Evolutionary conservation across 192 early-diverging fungal species (phyloP).

Genomic region (Backusella tarrabulga): DNA sequence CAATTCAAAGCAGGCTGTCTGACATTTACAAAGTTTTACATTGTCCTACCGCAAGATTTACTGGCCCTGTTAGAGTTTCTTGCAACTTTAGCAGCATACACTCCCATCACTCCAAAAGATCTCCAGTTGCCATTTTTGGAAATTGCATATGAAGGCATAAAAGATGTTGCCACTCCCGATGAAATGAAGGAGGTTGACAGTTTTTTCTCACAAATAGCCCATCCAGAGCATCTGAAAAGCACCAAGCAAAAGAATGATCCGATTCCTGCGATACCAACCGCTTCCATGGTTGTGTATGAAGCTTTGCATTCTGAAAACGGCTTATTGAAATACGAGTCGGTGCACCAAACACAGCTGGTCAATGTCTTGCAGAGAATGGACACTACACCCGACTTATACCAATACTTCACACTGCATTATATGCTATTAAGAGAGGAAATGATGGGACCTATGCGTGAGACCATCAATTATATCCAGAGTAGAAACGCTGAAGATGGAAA

Average conservation of each 20-base stretch:
- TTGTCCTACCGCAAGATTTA: neutral
- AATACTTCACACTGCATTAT: conserved; percentile 5
- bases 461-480: neutral
- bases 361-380: neutral
- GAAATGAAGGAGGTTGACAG: neutral
- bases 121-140: neutral
- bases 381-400: neutral
- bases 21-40: neutral
- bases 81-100: neutral
- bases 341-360: neutral
- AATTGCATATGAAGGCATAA: neutral
- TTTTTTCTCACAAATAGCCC: neutral
- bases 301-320: neutral
- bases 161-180: neutral
- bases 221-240: no score
- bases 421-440: conserved; percentile 8
- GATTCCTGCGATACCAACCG: neutral
- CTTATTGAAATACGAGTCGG: neutral
- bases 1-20: neutral
- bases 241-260: neutral
- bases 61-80: neutral
- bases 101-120: neutral
- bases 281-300: neutral
- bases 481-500: neutral
- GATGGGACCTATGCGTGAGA: neutral